Conservation (phyloP, 306 rosid genomes). For the Senna siamea region DNA sequence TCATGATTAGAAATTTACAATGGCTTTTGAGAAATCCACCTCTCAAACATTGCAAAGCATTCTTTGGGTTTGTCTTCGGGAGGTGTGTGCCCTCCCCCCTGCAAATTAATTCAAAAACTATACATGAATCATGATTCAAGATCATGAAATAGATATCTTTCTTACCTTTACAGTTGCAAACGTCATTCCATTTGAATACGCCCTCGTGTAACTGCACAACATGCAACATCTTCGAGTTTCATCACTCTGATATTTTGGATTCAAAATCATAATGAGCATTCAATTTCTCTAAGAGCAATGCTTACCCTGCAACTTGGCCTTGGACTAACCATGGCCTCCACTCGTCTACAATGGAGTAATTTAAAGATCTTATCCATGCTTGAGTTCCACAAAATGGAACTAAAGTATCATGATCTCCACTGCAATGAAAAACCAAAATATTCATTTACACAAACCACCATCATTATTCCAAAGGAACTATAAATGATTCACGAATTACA, state of each 20-base stretch:
- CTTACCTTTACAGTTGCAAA: conserved; percentile 57
- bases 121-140: neutral
- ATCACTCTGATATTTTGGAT: too few species aligned
- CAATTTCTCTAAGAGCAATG: neutral
- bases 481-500: neutral
- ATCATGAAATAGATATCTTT: neutral
- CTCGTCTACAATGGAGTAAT: conserved; percentile 46
- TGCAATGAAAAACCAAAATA: conserved; percentile 4
- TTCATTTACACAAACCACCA: neutral
- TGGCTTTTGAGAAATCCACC: conserved; percentile 42
- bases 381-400: conserved; percentile 47
- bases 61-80: conserved; percentile 43
- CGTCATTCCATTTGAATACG: conserved; percentile 48
- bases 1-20: conserved; percentile 24
- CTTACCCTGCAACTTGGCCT: conserved; percentile 54
- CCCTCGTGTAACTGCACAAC: conserved; percentile 45
- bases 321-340: conserved; percentile 58
- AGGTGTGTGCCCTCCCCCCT: conserved; percentile 60
- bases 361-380: conserved; percentile 55
- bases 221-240: neutral
- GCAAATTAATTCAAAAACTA: neutral
- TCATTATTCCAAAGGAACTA: neutral
- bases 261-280: neutral
- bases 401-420: conserved; percentile 53
- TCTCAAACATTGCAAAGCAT: conserved; percentile 43